Percentiles rank a stretch among this genome's conserved stretches.
These are phyloP conservation scores for Pichia thaimueangensis DNA, from an alignment of 805 yeast genomes.

Conservation along the genomic window DNA sequence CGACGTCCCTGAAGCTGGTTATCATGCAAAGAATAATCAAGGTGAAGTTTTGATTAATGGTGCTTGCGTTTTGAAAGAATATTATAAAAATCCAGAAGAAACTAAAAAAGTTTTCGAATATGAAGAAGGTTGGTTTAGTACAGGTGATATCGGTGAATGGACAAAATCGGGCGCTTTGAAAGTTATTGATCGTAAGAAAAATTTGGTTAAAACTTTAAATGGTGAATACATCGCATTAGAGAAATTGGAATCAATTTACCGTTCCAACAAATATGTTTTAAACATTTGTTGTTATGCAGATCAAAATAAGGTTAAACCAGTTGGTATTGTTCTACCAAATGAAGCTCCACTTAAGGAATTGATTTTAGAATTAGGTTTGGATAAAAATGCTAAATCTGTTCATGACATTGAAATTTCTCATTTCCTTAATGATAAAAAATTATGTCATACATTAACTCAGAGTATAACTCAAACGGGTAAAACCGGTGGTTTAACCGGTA, in stretches of 20 bases:
- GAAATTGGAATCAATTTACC: conserved; percentile 84
- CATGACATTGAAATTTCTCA: conserved; percentile 39
- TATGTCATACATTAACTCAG: conserved; percentile 48
- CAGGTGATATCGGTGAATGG: conserved; percentile 98
- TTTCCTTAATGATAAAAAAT: conserved; percentile 48
- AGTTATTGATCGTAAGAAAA: conserved; percentile 91
- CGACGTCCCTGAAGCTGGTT: conserved; percentile 88
- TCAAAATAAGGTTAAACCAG: conserved; percentile 77
- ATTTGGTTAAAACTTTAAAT: conserved; percentile 88
- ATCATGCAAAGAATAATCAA: conserved; percentile 81
- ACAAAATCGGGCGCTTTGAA: conserved; percentile 68
- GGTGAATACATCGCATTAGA: conserved; percentile 98
- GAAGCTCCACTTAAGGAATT: conserved; percentile 57
- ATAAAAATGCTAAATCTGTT: conserved; percentile 26
- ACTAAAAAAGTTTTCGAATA: conserved; percentile 64
- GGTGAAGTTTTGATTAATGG: conserved; percentile 89
- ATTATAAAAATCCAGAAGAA: conserved; percentile 78
- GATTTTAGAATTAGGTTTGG: conserved; percentile 49
- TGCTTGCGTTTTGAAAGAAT: conserved; percentile 62
- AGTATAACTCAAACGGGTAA: conserved; percentile 69
- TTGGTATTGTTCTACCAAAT: conserved; percentile 84
- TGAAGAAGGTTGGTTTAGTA: conserved; percentile 89
- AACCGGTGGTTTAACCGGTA: conserved; percentile 74
- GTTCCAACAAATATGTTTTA: conserved; percentile 68
- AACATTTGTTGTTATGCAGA: conserved; percentile 95